Conservation (phyloP, 352 stramenopile genomes). For the Globisporangium ultimum region DNA sequence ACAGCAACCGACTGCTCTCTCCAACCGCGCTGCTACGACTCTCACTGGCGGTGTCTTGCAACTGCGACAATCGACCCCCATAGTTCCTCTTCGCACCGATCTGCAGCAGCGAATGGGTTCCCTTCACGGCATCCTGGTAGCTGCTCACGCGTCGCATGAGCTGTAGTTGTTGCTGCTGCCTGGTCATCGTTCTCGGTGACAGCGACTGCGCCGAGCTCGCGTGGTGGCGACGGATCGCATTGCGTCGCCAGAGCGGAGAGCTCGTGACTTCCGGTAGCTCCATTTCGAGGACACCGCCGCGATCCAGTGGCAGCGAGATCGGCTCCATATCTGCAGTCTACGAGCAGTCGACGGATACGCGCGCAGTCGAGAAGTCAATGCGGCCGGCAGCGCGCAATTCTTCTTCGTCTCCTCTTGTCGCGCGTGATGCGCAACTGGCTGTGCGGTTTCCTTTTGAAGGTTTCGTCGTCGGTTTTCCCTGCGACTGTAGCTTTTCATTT, state of each 20-base stretch:
- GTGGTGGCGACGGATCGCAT: conserved; percentile 15
- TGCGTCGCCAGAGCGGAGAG: conserved; percentile 13
- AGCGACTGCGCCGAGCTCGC: conserved; percentile 45
- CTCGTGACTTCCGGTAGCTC: conserved; percentile 26
- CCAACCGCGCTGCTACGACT: conserved; percentile 13
- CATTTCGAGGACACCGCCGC: conserved; percentile 29
- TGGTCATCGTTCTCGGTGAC: conserved; percentile 20
- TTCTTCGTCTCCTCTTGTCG: neutral
- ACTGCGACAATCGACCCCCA: neutral
- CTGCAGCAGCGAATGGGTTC: neutral
- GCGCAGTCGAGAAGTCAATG: neutral
- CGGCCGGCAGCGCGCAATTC: neutral
- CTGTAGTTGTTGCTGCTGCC: conserved; percentile 16
- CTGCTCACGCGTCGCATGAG: conserved; percentile 59
- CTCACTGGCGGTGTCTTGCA: conserved; percentile 7
- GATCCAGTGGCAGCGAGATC: conserved; percentile 42
- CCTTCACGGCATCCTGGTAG: conserved; percentile 35
- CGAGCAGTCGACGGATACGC: too few species aligned
- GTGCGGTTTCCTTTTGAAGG: neutral
- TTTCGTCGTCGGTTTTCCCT: neutral
- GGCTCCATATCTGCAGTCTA: too few species aligned
- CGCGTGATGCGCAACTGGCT: neutral
- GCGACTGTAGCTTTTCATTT: neutral
- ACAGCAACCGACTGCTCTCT: conserved; percentile 12
- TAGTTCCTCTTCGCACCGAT: conserved; percentile 9